Evolutionary conservation across 1,284 basidiomycete species (phyloP), one percentile per base, ranked within the genome.

Genomic region (Boletus sp.): DNA sequence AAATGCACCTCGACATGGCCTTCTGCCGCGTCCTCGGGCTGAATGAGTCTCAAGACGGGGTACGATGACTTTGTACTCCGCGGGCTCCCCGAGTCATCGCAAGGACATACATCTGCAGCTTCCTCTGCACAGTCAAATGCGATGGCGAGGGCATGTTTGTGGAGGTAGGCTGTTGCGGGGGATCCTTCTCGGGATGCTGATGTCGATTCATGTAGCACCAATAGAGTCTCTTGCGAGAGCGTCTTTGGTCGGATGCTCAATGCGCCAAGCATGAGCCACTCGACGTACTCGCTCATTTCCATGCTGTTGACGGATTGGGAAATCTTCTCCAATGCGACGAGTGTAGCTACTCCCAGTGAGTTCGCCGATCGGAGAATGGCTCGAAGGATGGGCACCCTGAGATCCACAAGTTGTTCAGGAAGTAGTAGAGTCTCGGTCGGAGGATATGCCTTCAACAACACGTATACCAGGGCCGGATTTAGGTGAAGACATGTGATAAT

Each of bases 41-140:
- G 68, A 33, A 74, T 67, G 6, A 73, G 67, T 56, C 72, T 77
- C 9, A 77, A 74, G 48, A 79, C 78, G 1, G 75, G 70, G 7
- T 80, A 82, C 2, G 79, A 69, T 2, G 73, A 77, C 27, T 74
- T 66, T 51, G 78, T 76, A 61, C 67, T 77, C 47, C 73, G 75
- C 8, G 82, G 83, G 55, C 77, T 74, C 6, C 87, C 86, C 25
- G 77, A 71, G 21, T 86, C 84, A 60, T 86, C 81, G 61, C 86
- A 88, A 7, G 86, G 86, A 68, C 86, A 89, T 65, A 82, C 79
- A 61, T 87, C 85, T 2, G 80, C 80, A 10, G 86, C 87, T 65
- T 88, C 87, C 65, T 89, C 85, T 4, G 83, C 85, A 11, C 84
- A 79, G 62, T 88, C 86, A 56, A 86, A 84, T 0, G 79, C 80